phyloP scores from a whole-genome alignment of 2,329 filamentous ascomycete species.

The Trichoderma semiorbis region DNA sequence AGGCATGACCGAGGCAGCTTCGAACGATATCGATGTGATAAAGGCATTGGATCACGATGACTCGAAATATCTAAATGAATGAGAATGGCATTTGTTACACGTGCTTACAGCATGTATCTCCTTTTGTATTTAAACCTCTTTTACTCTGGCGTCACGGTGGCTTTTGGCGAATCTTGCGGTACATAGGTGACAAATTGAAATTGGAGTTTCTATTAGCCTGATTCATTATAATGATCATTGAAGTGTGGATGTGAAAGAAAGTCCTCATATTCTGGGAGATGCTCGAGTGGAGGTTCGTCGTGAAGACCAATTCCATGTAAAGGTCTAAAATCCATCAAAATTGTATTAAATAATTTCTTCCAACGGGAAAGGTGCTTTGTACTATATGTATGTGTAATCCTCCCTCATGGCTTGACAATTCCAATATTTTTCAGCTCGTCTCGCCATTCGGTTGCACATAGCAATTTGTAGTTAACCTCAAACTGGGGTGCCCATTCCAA shows the following conservation, averaged over 20 bases:
- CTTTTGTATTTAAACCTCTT: background rate
- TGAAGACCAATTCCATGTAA: background rate
- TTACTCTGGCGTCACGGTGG: background rate
- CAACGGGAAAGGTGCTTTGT: background rate
- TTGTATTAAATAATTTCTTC: background rate
- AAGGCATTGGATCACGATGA: background rate
- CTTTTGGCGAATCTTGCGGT: background rate
- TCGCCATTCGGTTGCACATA: background rate
- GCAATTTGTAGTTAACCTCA: constrained; percentile 1
- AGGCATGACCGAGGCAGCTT: background rate
- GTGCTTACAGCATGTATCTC: background rate
- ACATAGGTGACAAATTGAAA: background rate
- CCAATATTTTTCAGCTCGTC: background rate
- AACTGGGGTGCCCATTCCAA: background rate
- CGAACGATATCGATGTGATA: background rate
- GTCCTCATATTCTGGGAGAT: background rate
- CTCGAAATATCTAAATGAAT: background rate
- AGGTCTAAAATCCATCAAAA: background rate
- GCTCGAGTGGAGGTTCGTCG: background rate
- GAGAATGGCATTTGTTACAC: background rate
- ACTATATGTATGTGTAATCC: background rate
- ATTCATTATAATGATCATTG: background rate
- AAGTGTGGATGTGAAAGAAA: background rate
- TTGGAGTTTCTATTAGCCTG: background rate
- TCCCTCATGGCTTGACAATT: background rate